Percentiles rank a stretch among this genome's conserved stretches.
phyloP scores from a whole-genome alignment of 164 flowering plant genomes.

The Nymphaea colorata region DNA sequence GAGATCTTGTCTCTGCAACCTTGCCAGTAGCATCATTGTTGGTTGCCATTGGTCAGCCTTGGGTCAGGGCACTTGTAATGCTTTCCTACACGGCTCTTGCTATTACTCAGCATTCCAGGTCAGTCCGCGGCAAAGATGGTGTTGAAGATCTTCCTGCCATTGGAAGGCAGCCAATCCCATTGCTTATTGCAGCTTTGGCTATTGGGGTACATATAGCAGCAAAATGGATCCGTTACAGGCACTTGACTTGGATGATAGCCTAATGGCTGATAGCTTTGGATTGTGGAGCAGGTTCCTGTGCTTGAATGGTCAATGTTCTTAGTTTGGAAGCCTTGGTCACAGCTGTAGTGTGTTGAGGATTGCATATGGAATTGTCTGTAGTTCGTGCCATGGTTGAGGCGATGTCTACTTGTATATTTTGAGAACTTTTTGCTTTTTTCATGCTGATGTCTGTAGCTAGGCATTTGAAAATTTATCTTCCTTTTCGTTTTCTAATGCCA shows the following conservation, averaged over 20 bases:
- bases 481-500: too few relatives aligned
- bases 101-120: constrained; percentile 41
- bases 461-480: too few relatives aligned
- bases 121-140: constrained; percentile 17
- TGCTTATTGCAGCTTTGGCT: constrained; percentile 52
- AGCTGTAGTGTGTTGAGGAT: background rate
- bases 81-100: constrained; percentile 49
- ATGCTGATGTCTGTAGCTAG: too few relatives aligned
- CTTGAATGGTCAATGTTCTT: background rate
- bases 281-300: background rate
- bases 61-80: constrained; percentile 53
- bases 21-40: constrained; percentile 73
- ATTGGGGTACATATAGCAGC: constrained; percentile 53
- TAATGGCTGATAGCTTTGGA: background rate
- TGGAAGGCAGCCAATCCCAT: constrained; percentile 45
- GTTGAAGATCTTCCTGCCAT: constrained; percentile 14
- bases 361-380: background rate
- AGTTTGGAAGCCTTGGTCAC: background rate
- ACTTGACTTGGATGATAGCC: constrained; percentile 88
- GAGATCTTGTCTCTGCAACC: constrained; percentile 56
- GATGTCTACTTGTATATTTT: background rate
- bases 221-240: constrained; percentile 78
- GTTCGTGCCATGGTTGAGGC: background rate
- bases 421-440: background rate
- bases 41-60: constrained; percentile 76